Evolutionary conservation across 371 early-diverging fungal genomes (phyloP), one percentile per base, ranked within the genome.

Genomic region (Mucor racemosus): DNA sequence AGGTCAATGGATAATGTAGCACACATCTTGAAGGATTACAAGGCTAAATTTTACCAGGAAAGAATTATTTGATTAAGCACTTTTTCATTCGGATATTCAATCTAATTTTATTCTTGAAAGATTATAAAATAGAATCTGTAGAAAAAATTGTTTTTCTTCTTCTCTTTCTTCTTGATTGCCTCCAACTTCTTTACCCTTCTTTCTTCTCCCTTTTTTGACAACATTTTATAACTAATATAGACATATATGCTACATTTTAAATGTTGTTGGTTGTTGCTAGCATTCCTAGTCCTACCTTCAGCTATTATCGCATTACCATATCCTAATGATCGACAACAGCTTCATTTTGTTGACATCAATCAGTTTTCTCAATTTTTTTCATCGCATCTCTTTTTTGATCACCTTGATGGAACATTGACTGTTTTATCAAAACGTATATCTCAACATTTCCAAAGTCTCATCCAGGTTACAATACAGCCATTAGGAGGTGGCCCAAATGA

Each of bases 311-410:
- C 58, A 39, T 39, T 58, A 39, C 58, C 36, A 13, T 50, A 50
- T 17, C 38, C 5, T 5, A 40, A 42, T 40, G 42, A 59, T 41
- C 60, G 15, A 59, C 39, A 65, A 14, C 36, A 57, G 11, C 50
- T 26, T 7, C 48, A 64, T 39, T 15, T 17, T 14, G 71, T 78
- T 31, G 77, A 79, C 41, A 65, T 75, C 3, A 46, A 54, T 36
- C 68, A 65, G 35, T 79, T 73, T 60, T 66, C 75, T 1, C 72
- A 71, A 13, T 57, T 73, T 0, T 55, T 73, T 34, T 71, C 80
- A 10, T 62, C 72, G 4, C 77, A 79, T 60, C 56, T 79, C 8
- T 39, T 73, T 13, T 71, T 76, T 46, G 77, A 79, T 17, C 78
- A 78, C 55, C 59, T 79, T 26, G 80, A 79, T 36, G 67, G 59